These are phyloP conservation scores for Tephrocybe sp. DNA, from an alignment of 768 basidiomycete species.

Conservation along the genomic window DNA sequence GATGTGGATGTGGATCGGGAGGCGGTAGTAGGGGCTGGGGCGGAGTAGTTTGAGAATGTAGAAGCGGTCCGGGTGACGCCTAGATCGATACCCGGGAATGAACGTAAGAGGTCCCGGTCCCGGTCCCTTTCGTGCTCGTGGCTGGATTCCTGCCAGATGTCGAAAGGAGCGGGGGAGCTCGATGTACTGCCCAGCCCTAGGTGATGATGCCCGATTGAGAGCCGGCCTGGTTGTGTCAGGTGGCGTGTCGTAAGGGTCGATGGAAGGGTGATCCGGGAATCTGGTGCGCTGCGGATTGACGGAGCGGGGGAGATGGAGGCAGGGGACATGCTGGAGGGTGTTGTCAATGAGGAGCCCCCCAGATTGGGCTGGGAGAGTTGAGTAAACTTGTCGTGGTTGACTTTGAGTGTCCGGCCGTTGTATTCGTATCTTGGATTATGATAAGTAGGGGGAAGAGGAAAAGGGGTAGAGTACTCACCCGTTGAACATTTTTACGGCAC, in stretches of 20 bases:
- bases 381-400: constrained; percentile 87
- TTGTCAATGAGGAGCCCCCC: not conserved
- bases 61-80: constrained; percentile 5
- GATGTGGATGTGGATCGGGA: constrained; percentile 20
- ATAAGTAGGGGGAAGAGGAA: constrained; percentile 4
- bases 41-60: constrained; percentile 5
- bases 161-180: constrained; percentile 29
- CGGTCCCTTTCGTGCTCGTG: constrained; percentile 1
- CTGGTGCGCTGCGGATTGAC: constrained; percentile 11
- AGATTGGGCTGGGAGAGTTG: constrained; percentile 22
- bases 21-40: constrained; percentile 1
- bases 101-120: constrained; percentile 10
- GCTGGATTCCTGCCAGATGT: constrained; percentile 21
- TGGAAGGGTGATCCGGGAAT: constrained; percentile 6
- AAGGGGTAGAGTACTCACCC: constrained; percentile 55
- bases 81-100: constrained; percentile 12
- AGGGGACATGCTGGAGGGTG: constrained; percentile 4
- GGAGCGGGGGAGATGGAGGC: constrained; percentile 23
- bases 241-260: constrained; percentile 1
- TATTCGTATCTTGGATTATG: constrained; percentile 69
- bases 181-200: constrained; percentile 13
- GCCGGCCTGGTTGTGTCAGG: constrained; percentile 6
- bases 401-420: constrained; percentile 84
- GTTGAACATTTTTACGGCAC: constrained; percentile 86
- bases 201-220: constrained; percentile 11